These are phyloP conservation scores for Chalciporus chontae DNA, from an alignment of 768 basidiomycete genomes.

Conservation along the genomic window DNA sequence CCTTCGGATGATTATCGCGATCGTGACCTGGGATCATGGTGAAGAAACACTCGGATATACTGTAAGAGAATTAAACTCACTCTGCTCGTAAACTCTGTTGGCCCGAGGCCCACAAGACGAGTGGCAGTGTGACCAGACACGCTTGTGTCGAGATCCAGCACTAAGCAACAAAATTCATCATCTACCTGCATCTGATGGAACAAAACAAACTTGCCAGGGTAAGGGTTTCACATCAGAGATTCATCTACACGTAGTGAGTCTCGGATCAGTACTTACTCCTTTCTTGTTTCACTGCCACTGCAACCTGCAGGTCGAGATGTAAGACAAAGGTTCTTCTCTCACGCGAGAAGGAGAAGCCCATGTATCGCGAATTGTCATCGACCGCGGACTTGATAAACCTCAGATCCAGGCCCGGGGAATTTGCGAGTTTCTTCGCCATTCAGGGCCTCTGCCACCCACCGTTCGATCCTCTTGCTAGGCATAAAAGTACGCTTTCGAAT, in stretches of 20 bases:
- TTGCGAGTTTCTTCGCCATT: neutral
- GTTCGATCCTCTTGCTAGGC: neutral
- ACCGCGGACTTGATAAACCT: neutral
- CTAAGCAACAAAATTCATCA: too few species aligned
- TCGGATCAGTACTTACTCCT: neutral
- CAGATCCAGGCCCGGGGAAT: neutral
- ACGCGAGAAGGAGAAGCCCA: neutral
- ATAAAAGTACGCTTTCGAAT: conserved; percentile 1
- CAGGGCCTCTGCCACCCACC: neutral
- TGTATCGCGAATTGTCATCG: neutral
- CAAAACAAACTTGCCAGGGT: neutral
- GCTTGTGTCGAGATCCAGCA: neutral
- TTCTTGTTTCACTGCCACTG: neutral
- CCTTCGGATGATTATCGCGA: too few species aligned
- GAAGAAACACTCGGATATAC: too few species aligned
- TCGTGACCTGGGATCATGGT: too few species aligned
- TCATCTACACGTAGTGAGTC: neutral
- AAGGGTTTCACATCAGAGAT: neutral
- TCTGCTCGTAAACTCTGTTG: too few species aligned
- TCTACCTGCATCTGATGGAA: too few species aligned
- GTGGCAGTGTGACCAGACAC: conserved; percentile 1
- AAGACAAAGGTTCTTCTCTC: neutral
- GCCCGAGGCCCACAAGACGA: too few species aligned
- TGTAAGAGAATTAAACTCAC: too few species aligned
- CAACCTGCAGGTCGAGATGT: neutral